Base-by-base conservation (phyloP, 345 rosid genomes). In the Erysimum cheiranthoides region DNA sequence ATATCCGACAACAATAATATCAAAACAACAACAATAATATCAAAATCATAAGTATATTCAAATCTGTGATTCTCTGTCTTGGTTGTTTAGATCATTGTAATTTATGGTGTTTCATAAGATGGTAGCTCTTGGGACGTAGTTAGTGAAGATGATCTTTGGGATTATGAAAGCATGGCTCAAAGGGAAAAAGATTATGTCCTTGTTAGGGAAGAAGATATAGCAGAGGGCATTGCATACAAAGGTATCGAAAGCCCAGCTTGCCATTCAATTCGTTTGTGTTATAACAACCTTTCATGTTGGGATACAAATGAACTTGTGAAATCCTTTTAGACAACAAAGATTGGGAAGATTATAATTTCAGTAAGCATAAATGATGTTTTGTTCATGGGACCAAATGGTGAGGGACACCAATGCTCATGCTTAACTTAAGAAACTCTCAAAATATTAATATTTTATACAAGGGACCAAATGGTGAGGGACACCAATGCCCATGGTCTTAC, bases 131-230 rank as follows among this genome's bases (percentile, higher is more conserved):
- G 98, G 98, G 95, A 86, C 71, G 57, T 93, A 79, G 84, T 93
- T 71, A 83, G 77, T 71, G 81, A 82, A 58, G 83, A 82, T 75
- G 96, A 93, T 84, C 78, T 88, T 51, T 90, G 96, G 96, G 90
- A 81, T 69, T 82, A 70, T 30, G 85, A 82, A 77, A 53, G 51
- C 40, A 31, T 30, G 70, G 85, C 78, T 74, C 80, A 76, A 57
- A 85, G 81, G n/a, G 76, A 74, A 42, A 92, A 89, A 61, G 98
- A 85, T 73, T 93, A 89, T 79, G 92, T 89, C 25, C 80, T 90
- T 43, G 98, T 93, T 77, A 87, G 82, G 61, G 84, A 90, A 83
- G 98, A 93, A 83, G 98, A 93, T 82, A 89, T 93, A 80, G 88
- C 88, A 40, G 95, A 93, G 2, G 92, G 95, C 34, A 82, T 93